Conservation (phyloP, 331 rosid genomes). For the Cydonia oblonga region DNA sequence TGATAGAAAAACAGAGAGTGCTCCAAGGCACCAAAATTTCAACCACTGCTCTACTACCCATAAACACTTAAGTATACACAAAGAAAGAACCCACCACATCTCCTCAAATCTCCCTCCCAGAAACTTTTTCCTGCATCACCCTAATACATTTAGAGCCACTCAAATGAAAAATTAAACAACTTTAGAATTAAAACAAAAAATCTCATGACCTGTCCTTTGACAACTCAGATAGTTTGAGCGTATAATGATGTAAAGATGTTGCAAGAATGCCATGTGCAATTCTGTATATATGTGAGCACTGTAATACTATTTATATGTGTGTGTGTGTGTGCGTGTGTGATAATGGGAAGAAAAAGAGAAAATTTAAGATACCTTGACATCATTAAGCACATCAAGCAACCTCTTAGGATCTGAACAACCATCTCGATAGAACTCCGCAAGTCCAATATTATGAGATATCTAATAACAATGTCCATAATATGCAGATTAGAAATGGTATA, state of each 20-base stretch:
- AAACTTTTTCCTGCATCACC: neutral
- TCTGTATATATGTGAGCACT: neutral
- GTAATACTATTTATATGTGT: neutral
- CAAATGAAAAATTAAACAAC: neutral
- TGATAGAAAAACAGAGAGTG: neutral
- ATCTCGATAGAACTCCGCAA: slow-evolving; percentile 64
- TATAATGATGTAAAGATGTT: neutral
- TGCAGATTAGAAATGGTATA: neutral
- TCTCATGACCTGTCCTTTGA: neutral
- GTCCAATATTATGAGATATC: slow-evolving; percentile 84
- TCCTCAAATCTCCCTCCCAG: neutral
- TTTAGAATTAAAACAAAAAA: neutral
- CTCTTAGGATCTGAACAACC: slow-evolving; percentile 77
- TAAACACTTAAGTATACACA: neutral
- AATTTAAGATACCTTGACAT: slow-evolving; percentile 48
- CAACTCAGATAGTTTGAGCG: neutral
- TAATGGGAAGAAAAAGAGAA: neutral
- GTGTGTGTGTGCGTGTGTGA: neutral
- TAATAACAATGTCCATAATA: slow-evolving; percentile 16
- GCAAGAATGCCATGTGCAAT: neutral
- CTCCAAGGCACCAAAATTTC: neutral
- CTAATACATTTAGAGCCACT: neutral
- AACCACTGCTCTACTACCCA: neutral
- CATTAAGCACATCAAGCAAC: slow-evolving; percentile 68
- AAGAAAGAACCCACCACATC: neutral